Percentiles rank a stretch among this genome's conserved stretches.
Conservation (phyloP, 495 filamentous ascomycete species). For the Xylaria bambusicola region DNA sequence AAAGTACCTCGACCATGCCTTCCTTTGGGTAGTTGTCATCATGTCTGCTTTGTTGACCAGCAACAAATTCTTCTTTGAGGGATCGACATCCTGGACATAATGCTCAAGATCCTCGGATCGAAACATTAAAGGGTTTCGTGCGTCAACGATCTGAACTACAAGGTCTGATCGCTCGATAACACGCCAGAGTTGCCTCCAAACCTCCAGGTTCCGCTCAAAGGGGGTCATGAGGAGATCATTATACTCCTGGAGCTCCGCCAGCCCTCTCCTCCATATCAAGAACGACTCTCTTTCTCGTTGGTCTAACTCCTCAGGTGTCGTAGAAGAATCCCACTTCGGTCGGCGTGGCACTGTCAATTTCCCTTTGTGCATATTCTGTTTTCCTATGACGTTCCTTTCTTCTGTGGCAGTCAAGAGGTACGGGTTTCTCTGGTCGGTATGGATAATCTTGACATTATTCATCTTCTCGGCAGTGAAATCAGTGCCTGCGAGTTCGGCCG, state of each 20-base stretch:
- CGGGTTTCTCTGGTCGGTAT: constrained; percentile 91
- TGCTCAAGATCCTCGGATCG: constrained; percentile 88
- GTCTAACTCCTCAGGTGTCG: constrained; percentile 81
- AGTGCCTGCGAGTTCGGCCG: constrained; percentile 92
- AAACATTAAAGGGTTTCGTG: constrained; percentile 91
- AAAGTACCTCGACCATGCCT: constrained; percentile 87
- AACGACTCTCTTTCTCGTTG: constrained; percentile 76
- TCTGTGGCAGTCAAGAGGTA: constrained; percentile 89
- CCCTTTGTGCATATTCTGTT: constrained; percentile 75
- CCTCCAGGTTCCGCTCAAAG: constrained; percentile 96
- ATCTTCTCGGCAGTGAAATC: constrained; percentile 99
- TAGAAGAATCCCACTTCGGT: constrained; percentile 82
- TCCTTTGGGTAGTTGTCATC: constrained; percentile 88
- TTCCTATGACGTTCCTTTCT: constrained; percentile 72
- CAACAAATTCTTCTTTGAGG: constrained; percentile 85
- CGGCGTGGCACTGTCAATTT: constrained; percentile 87
- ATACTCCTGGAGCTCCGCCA: constrained; percentile 90
- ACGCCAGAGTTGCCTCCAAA: constrained; percentile 98
- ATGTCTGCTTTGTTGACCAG: constrained; percentile 99
- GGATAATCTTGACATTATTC: constrained; percentile 98
- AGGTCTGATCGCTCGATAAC: constrained; percentile 97
- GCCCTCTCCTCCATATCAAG: constrained; percentile 82
- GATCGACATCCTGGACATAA: constrained; percentile 91
- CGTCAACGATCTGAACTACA: constrained; percentile 98
- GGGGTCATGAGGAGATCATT: constrained; percentile 97